Evolutionary conservation across 1,284 basidiomycete species (phyloP), one percentile per base, ranked within the genome.

Genomic region (Pulveroboletus sp.): DNA sequence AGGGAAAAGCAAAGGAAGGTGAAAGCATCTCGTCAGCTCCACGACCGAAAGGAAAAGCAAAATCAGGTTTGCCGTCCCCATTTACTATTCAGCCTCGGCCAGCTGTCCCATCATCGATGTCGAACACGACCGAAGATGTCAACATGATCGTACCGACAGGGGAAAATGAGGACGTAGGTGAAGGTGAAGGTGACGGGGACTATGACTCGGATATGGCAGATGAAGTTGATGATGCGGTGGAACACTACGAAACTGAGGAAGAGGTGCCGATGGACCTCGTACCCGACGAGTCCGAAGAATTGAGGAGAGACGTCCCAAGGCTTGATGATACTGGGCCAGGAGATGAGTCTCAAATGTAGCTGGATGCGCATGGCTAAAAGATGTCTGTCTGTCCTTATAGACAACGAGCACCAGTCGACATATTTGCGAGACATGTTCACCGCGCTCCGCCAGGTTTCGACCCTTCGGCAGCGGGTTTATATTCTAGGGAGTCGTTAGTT

Each of bases 1-100:
- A 75, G 50, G 76, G 70, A 2, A 67, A 71, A 44, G 63, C 58
- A 12, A 68, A 65, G 43, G 65, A 71, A 20, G 55, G 64, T 35
- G 68, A 68, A 40, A 57, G 65, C 9, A 38, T 59, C 42, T 62
- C 71, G 1, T 50, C 65, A 14, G 43, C 60, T 11, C 64, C 68
- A 35, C 75, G 73, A 36, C 62, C 68, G 12, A 76, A 72, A 43
- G 67, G 68, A 15, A 77, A 79, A 50, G 75, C 68, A 20, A 77
- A 75, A 58, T 74, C 68, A 12, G 18, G 61, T 11, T 56, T 67
- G 18, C 64, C 72, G 1, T 54, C 71, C 10, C 62, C 62, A 14
- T 73, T 74, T 42, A 73, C 72, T 3, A 74, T 64, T 20, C 36
- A 42, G 54, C 74, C 68, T 59, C 68, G 36, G 52, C 60, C 52